Base-by-base conservation (phyloP, 352 stramenopile species). In the Peronospora farinosa region DNA sequence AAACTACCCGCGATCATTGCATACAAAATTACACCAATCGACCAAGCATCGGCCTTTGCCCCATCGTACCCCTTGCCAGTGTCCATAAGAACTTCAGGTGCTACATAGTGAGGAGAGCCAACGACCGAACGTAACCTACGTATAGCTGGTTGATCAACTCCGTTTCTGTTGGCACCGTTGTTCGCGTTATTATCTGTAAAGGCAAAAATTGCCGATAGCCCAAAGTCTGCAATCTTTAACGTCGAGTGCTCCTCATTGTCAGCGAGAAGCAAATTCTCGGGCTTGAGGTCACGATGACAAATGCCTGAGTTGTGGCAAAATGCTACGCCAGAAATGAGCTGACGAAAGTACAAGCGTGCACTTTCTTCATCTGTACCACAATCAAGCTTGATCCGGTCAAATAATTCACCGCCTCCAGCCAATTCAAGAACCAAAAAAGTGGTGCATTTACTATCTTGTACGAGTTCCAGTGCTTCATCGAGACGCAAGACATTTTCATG, bases 61-160 rank as follows among this genome's bases (percentile, higher is more conserved):
- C 88, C 88, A 47, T 96, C 86, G 46, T 96, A 96, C 2, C 88
- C 88, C 39, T 87, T 65, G 4, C 79, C 83, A 6, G 72, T 63
- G 39, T 91, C 83, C 74, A 90, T 78, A 1, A 98, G 85, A 19
- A 98, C 96, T 69, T 98, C 95, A 1, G 95, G 95, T 5, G 95
- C 95, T 16, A 98, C 92, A 46, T 98, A 98, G 59, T 98, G 93
- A 7, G 95, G 95, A 13, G 92, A 98, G 0, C 95, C 95, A 10
- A 98, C 93, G 5, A 98, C 84, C 0, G 91, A 98, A 10, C 86
- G 92, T 60, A 98, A 87, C 4, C 93, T 65, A 2, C 79, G 72
- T 47, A 88, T 74, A 11, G 68, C 51, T 39, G 61, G 60, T 16
- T 68, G 51, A 7, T 60, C 40, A 4, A 41, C 47, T 0, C 37